These are phyloP conservation scores for Fagopyrum homotropicum DNA, from an alignment of 148 eudicot genomes.

Conservation along the genomic window DNA sequence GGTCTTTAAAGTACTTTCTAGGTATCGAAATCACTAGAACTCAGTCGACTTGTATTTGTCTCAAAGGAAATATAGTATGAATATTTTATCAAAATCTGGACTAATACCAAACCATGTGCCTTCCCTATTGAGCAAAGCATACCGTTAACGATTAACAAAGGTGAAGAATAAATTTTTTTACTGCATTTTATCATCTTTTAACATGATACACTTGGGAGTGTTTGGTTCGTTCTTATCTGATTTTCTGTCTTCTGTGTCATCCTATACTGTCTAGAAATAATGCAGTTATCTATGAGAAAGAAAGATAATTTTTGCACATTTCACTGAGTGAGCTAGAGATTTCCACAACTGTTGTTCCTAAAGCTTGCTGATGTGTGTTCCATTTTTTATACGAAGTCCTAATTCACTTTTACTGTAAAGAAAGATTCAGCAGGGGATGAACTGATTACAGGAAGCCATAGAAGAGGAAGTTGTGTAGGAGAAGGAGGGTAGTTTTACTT, in stretches of 20 bases:
- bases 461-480: not conserved
- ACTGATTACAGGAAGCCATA: not conserved
- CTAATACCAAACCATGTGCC: not conserved
- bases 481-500: not conserved
- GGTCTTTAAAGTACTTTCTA: slow-evolving; percentile 10
- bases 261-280: too few species aligned
- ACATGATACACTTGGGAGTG: not conserved
- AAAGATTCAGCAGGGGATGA: not conserved
- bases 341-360: not conserved
- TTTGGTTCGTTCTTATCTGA: not conserved
- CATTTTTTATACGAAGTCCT: too few species aligned
- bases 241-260: not conserved
- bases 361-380: not conserved
- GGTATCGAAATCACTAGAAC: slow-evolving; percentile 9
- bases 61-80: not conserved
- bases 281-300: not conserved
- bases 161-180: slow-evolving; percentile 23
- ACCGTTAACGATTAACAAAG: slow-evolving; percentile 86
- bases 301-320: too few species aligned
- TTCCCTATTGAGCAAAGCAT: not conserved
- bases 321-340: not conserved
- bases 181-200: not conserved
- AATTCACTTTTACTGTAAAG: too few species aligned
- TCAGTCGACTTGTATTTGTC: not conserved
- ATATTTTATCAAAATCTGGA: not conserved